phyloP scores from a whole-genome alignment of 2,329 filamentous ascomycete species.

The Coniella vitis region DNA sequence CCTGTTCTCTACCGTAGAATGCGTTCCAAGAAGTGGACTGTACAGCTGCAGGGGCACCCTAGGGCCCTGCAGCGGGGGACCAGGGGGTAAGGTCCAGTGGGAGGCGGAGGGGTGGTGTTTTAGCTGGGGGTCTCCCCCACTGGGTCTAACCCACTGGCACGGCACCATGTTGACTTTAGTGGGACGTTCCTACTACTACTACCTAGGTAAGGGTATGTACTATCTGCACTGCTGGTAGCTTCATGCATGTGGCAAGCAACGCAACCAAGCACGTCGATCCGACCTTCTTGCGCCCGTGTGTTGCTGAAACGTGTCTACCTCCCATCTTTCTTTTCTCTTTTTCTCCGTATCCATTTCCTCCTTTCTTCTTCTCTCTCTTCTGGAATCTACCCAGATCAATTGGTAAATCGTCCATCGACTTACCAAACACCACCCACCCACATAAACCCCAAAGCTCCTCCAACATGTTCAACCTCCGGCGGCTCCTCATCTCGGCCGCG shows the following conservation, averaged over 20 bases:
- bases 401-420: conserved; percentile 5
- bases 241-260: conserved; percentile 10
- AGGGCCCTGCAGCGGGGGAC: neutral
- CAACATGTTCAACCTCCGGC: conserved; percentile 66
- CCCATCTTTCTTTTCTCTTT: too few species aligned
- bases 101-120: too few species aligned
- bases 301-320: conserved; percentile 15
- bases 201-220: conserved; percentile 2
- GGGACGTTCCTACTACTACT: neutral
- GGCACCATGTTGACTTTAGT: neutral
- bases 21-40: neutral
- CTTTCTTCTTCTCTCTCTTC: neutral
- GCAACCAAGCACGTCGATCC: neutral
- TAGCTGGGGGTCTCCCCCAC: too few species aligned
- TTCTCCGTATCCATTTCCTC: neutral
- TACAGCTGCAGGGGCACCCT: neutral
- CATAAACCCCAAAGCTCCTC: conserved; percentile 25
- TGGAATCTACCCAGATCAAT: conserved; percentile 1
- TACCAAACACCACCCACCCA: conserved; percentile 8
- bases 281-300: too few species aligned
- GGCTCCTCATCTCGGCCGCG: conserved; percentile 63
- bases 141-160: neutral
- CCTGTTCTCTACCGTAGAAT: too few species aligned
- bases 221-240: conserved; percentile 1
- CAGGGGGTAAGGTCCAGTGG: too few species aligned